These are phyloP conservation scores for Botrytis fragariae DNA, from an alignment of 2,329 filamentous ascomycete species.

Conservation along the genomic window DNA sequence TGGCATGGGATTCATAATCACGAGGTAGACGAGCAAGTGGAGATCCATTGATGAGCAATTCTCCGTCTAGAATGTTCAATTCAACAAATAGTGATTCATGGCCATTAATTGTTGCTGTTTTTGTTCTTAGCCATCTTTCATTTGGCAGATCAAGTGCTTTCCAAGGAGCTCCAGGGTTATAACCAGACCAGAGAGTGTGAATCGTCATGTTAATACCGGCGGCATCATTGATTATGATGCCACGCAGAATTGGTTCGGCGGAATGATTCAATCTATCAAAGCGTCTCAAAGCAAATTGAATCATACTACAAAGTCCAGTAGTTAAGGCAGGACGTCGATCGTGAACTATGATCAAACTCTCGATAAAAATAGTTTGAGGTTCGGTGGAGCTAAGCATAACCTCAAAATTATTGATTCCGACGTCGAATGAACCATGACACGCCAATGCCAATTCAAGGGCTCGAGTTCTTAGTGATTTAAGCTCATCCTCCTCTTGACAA, in stretches of 20 bases:
- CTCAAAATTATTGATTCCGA: slow-evolving; percentile 39
- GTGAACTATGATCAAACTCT: slow-evolving; percentile 42
- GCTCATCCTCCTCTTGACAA: slow-evolving; percentile 33
- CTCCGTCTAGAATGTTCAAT: slow-evolving; percentile 51
- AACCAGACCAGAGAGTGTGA: slow-evolving; percentile 34
- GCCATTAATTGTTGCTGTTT: slow-evolving; percentile 21
- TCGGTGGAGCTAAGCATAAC: slow-evolving; percentile 32
- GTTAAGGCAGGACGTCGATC: slow-evolving; percentile 42
- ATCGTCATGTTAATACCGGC: slow-evolving; percentile 33
- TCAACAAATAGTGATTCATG: slow-evolving; percentile 39
- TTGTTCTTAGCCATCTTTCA: slow-evolving; percentile 40
- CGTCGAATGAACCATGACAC: slow-evolving; percentile 46
- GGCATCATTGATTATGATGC: not conserved
- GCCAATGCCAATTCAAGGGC: slow-evolving; percentile 44
- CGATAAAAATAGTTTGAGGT: slow-evolving; percentile 40
- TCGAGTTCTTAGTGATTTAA: slow-evolving; percentile 38
- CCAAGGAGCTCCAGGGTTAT: slow-evolving; percentile 33
- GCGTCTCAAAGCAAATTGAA: slow-evolving; percentile 11
- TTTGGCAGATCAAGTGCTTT: slow-evolving; percentile 28
- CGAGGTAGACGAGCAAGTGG: slow-evolving; percentile 48
- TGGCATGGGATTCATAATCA: slow-evolving; percentile 41
- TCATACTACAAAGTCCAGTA: not conserved
- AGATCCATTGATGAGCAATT: slow-evolving; percentile 51
- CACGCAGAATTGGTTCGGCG: slow-evolving; percentile 27
- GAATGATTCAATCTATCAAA: slow-evolving; percentile 23